Conservation (phyloP, 345 rosid species). For the Syzygium aqueum region DNA sequence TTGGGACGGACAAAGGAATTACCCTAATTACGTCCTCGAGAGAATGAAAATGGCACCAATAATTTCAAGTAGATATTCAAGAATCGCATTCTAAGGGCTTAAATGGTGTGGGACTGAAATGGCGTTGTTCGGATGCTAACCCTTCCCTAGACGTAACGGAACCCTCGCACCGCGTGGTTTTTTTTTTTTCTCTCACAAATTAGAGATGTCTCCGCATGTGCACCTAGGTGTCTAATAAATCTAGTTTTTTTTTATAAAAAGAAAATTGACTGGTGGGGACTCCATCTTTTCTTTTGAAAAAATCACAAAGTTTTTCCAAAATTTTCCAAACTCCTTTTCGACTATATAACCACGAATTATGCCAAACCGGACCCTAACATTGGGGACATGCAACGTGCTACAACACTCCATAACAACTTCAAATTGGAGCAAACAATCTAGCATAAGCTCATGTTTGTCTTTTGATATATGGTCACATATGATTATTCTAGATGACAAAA, state of each 20-base stretch:
- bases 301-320: neutral
- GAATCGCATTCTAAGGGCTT: neutral
- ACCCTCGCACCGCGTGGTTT: neutral
- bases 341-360: neutral
- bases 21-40: neutral
- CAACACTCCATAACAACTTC: neutral
- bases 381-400: neutral
- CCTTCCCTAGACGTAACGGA: neutral
- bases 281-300: no score
- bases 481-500: neutral
- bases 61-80: neutral
- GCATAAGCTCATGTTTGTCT: neutral
- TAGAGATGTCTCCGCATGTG: neutral
- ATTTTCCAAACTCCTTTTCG: neutral
- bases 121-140: neutral
- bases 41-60: neutral
- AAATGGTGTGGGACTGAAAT: neutral
- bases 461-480: no score
- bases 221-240: neutral
- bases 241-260: no score
- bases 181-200: no score
- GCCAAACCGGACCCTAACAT: neutral
- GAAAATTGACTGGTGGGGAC: no score
- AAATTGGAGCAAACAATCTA: fast-evolving
- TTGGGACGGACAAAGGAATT: neutral